Percentiles rank a stretch among this genome's conserved stretches.
These are phyloP conservation scores for Arachis monticola DNA, from an alignment of 331 rosid species.

Conservation along the genomic window DNA sequence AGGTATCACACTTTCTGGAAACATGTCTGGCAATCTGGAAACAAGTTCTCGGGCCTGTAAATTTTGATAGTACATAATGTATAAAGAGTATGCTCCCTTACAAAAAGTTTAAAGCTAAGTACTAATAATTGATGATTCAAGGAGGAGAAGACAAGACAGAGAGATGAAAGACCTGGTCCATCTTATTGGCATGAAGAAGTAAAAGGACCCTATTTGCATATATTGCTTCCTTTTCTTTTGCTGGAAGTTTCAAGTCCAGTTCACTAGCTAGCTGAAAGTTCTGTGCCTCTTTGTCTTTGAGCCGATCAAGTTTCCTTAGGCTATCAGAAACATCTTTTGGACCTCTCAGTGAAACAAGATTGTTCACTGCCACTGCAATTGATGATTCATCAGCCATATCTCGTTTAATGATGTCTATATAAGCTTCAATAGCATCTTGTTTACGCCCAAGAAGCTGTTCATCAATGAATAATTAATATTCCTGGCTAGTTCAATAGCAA, in stretches of 20 bases:
- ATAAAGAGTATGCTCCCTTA: constrained; percentile 38
- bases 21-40: constrained; percentile 65
- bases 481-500: constrained; percentile 23
- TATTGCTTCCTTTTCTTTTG: constrained; percentile 75
- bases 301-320: constrained; percentile 85
- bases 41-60: constrained; percentile 82
- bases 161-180: constrained; percentile 78
- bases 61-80: constrained; percentile 25
- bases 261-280: constrained; percentile 71
- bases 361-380: constrained; percentile 90
- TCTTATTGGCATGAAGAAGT: constrained; percentile 87
- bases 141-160: constrained; percentile 16
- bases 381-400: constrained; percentile 88
- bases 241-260: constrained; percentile 78
- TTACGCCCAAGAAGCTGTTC: constrained; percentile 82
- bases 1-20: constrained; percentile 64
- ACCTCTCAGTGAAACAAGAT: constrained; percentile 78
- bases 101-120: constrained; percentile 15
- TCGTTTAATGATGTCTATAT: constrained; percentile 65
- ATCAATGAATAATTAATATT: constrained; percentile 45
- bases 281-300: constrained; percentile 80
- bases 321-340: constrained; percentile 95
- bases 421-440: constrained; percentile 78
- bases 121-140: constrained; percentile 6
- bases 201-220: constrained; percentile 83